A percentile compares a stretch with the other conserved stretches of the same genome.
phyloP scores from a whole-genome alignment of 2,329 filamentous ascomycete genomes.

The Paecilomyces sp. region DNA sequence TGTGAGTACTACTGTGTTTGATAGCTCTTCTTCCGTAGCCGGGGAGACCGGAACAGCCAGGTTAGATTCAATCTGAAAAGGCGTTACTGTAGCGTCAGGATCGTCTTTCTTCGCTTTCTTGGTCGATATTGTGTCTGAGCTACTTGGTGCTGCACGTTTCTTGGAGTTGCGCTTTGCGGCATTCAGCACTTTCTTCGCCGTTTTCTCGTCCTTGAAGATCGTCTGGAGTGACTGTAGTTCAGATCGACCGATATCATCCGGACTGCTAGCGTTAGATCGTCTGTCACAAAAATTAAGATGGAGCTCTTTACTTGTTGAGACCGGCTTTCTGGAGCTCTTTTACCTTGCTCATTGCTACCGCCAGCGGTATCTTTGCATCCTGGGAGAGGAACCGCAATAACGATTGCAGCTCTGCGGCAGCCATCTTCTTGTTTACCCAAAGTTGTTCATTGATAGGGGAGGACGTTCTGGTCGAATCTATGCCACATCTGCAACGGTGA shows the following conservation, averaged over 20 bases:
- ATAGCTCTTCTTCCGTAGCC: constrained; percentile 52
- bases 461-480: too few species aligned
- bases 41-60: constrained; percentile 25
- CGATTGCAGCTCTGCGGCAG: constrained; percentile 26
- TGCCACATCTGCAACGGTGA: too few species aligned
- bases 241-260: constrained; percentile 44
- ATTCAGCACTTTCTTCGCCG: constrained; percentile 50
- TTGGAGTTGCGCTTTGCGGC: constrained; percentile 47
- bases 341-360: constrained; percentile 48
- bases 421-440: constrained; percentile 8
- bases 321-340: constrained; percentile 46
- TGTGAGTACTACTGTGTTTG: constrained; percentile 55
- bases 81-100: constrained; percentile 10
- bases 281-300: constrained; percentile 1
- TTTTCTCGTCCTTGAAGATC: constrained; percentile 46
- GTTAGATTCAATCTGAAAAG: constrained; percentile 26
- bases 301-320: constrained; percentile 29
- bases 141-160: constrained; percentile 42
- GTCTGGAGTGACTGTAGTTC: constrained; percentile 36
- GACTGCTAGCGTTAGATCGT: constrained; percentile 6
- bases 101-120: constrained; percentile 29
- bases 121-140: constrained; percentile 19
- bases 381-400: constrained; percentile 53
- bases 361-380: constrained; percentile 51
- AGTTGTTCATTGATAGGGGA: not conserved